These are phyloP conservation scores for Oryza punctata DNA, from an alignment of 176 grass and related monocot species.

Conservation along the genomic window DNA sequence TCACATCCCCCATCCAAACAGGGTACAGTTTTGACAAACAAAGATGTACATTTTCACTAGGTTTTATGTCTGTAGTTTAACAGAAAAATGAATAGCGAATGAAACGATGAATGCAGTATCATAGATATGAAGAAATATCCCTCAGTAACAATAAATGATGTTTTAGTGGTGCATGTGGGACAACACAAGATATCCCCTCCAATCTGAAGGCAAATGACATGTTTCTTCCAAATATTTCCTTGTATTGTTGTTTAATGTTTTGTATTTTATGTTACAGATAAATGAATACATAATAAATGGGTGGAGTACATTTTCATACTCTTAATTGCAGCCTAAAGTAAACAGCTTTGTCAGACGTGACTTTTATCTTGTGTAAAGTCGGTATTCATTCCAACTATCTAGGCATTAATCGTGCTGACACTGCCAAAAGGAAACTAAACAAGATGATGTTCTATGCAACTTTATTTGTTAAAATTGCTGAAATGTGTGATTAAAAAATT, in stretches of 20 bases:
- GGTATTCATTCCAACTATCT: neutral
- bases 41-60: conserved; percentile 22
- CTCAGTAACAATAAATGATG: neutral
- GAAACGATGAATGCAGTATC: neutral
- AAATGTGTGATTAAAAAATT: neutral
- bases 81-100: neutral
- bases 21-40: neutral
- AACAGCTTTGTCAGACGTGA: conserved; percentile 1
- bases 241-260: neutral
- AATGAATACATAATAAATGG: neutral
- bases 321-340: neutral
- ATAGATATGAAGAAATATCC: neutral
- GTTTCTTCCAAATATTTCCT: neutral
- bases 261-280: neutral
- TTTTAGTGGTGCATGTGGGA: neutral
- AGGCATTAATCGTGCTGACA: neutral
- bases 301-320: neutral
- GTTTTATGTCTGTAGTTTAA: neutral
- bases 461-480: neutral
- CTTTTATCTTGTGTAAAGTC: neutral
- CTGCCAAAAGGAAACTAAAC: neutral
- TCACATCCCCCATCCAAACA: neutral
- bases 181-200: conserved; percentile 2
- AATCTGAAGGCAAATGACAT: conserved; percentile 2
- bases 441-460: neutral